Base-by-base conservation (phyloP, 1,139 yeast genomes). In the Taphrina betulina region DNA sequence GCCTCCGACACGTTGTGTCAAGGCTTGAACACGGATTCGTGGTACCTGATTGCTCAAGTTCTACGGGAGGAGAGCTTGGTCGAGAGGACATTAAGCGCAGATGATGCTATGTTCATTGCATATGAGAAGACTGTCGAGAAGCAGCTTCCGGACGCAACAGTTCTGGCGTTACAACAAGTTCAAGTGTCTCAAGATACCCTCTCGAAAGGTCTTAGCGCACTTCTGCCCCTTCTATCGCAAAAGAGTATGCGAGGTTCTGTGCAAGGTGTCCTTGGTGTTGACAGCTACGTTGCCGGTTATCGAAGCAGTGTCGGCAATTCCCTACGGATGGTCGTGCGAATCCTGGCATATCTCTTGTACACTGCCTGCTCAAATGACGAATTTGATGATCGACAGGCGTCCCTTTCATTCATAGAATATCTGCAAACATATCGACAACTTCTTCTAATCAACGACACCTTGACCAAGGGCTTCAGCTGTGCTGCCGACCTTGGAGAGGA, bases 11-110 rank as follows among this genome's bases (percentile, higher is more conserved):
- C 36, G 14, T 31, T 50, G 5, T 22, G 33, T 12, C 46, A 38
- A 3, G 24, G 22, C 1, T 28, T 38, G 35, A 50, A 26, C 12
- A 33, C 31, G 8, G 46, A 50, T 20, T 22, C 33, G 23, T 33
- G 45, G 34, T 14, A 50, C 1, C 17, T 19, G n/a, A 22, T 38
- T 16, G 12, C 46, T n/a, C 28, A 33, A n/a, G 8, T 17, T 24
- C 14, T 50, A 16, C 34, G 34, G 5, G 24, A 19, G 22, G 38
- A 41, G 19, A 24, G 40, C 17, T 14, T 40, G 3, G 24, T 46
- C 14, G 54, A 50, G 10, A 33, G 54, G n/a, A 50, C 54, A 4
- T 14, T 50, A 23, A 40, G 54, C 22, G 54, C 54, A 3, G 46
- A 50, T 20, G 54, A 50, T 19, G 28, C 37, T 24, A 50, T 50